A percentile compares a stretch with the other conserved stretches of the same genome.
phyloP scores from a whole-genome alignment of 371 early-diverging fungal genomes.

The Mortierella sp. region DNA sequence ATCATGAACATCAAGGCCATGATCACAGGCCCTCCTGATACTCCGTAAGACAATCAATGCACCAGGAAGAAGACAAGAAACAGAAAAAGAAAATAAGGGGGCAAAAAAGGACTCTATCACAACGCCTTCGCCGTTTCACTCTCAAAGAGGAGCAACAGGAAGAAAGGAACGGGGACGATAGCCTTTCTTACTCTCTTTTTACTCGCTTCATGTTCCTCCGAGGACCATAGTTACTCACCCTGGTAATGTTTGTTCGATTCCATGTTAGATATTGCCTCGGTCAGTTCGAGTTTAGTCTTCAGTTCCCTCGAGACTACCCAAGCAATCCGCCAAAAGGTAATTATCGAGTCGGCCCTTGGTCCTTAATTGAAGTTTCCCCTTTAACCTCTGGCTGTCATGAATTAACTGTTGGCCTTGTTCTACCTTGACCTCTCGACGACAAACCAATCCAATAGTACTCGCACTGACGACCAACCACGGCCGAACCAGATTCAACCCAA shows the following conservation, averaged over 20 bases:
- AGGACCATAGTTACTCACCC: not conserved
- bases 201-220: not conserved
- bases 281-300: conserved; percentile 65
- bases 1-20: conserved; percentile 70
- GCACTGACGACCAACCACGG: conserved; percentile 69
- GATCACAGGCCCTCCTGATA: conserved; percentile 67
- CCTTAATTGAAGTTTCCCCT: not conserved
- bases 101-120: conserved; percentile 4
- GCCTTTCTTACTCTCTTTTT: not conserved
- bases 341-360: not conserved
- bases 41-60: conserved; percentile 61
- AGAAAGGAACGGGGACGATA: not conserved
- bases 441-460: conserved; percentile 40
- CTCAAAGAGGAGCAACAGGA: not conserved
- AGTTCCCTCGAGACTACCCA: conserved; percentile 69
- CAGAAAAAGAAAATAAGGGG: conserved; percentile 10
- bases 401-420: not conserved
- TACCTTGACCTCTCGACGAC: not conserved
- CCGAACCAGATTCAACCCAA: conserved; percentile 71
- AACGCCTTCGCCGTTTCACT: conserved; percentile 14
- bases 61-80: not conserved
- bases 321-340: conserved; percentile 66
- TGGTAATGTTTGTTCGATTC: conserved; percentile 12
- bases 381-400: not conserved
- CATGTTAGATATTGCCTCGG: conserved; percentile 53